Evolutionary conservation across 1,284 basidiomycete species (phyloP).

Genomic region (Trichosporon faecale): DNA sequence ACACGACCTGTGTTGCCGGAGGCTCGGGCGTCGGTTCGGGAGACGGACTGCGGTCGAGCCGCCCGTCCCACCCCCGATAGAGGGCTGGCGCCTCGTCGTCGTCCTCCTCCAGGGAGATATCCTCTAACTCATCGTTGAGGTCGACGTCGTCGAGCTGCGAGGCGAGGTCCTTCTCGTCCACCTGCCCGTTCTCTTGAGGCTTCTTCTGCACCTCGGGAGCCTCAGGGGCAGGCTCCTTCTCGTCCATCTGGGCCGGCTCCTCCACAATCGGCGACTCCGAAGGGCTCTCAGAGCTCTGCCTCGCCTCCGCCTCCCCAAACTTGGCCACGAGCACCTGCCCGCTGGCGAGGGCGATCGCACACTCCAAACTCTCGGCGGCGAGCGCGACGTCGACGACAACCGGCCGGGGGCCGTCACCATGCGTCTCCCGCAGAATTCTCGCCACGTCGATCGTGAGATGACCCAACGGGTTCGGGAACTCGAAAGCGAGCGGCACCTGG

Average conservation of each 20-base stretch:
- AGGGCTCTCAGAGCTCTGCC: neutral
- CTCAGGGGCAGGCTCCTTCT: neutral
- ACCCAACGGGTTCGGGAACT: conserved; percentile 61
- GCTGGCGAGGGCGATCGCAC: conserved; percentile 60
- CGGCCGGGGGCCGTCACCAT: conserved; percentile 44
- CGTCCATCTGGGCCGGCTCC: neutral
- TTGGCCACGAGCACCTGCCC: conserved; percentile 68
- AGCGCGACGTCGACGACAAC: conserved; percentile 61
- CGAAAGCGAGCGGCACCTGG: conserved; percentile 55
- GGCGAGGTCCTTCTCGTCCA: neutral
- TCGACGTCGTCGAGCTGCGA: neutral
- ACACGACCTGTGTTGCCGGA: conserved; percentile 30
- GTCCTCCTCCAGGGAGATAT: conserved; percentile 27
- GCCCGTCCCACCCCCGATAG: neutral
- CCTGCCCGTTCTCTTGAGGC: neutral
- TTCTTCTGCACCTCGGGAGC: neutral
- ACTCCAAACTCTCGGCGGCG: conserved; percentile 65
- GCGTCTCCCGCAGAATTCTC: conserved; percentile 51
- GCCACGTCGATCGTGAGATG: conserved; percentile 63
- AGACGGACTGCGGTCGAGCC: neutral
- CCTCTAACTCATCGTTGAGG: neutral
- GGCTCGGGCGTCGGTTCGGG: neutral
- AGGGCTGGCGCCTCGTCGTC: conserved; percentile 28
- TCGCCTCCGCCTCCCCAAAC: conserved; percentile 50
- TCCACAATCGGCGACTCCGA: neutral